Conservation (phyloP, 2,329 filamentous ascomycete species). For the Apiospora saccharicola region DNA sequence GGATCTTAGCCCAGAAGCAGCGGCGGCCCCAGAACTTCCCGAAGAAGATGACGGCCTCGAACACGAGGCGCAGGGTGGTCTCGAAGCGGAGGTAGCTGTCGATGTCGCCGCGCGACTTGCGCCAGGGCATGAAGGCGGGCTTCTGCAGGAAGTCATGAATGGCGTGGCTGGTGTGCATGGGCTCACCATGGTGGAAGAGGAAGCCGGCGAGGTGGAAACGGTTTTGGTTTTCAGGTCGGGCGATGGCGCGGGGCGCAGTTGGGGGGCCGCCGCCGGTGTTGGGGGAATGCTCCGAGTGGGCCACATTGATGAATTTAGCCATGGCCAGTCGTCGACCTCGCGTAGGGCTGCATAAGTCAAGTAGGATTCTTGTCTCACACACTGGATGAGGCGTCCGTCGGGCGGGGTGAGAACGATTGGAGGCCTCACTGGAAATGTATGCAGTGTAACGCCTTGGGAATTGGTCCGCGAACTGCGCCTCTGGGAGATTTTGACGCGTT, state of each 20-base stretch:
- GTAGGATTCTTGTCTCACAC: neutral
- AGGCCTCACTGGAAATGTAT: neutral
- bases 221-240: neutral
- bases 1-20: slow-evolving; percentile 26
- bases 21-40: slow-evolving; percentile 14
- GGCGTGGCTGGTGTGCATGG: neutral
- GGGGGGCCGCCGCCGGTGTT: neutral
- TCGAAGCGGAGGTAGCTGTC: slow-evolving; percentile 23
- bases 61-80: slow-evolving; percentile 26
- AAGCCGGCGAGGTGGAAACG: slow-evolving; percentile 21
- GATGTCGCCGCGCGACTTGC: neutral
- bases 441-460: neutral
- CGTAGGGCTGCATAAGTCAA: neutral
- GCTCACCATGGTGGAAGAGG: neutral
- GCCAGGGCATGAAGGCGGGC: slow-evolving; percentile 23
- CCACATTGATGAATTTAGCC: slow-evolving; percentile 16
- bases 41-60: slow-evolving; percentile 28
- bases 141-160: slow-evolving; percentile 12
- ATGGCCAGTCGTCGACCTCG: neutral
- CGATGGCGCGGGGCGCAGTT: neutral
- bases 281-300: slow-evolving; percentile 1
- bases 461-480: neutral
- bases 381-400: neutral
- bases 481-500: neutral
- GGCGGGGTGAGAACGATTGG: neutral